These are phyloP conservation scores for Silybum marianum DNA, from an alignment of 129 eudicot species.

Conservation along the genomic window DNA sequence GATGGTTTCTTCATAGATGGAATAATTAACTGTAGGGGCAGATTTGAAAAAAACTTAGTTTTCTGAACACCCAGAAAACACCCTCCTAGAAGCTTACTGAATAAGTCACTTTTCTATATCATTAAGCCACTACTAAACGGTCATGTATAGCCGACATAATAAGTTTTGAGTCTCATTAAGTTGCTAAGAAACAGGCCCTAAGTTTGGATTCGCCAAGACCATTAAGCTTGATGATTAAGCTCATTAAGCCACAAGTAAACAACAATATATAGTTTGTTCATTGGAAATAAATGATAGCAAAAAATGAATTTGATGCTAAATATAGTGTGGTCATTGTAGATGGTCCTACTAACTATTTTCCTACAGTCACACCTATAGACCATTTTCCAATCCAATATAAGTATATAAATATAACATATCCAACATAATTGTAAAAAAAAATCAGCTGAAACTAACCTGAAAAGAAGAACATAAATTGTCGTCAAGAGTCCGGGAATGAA, in stretches of 20 bases:
- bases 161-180: no score
- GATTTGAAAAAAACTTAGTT: no score
- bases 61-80: no score
- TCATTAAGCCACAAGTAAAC: background rate
- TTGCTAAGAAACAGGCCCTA: no score
- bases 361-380: background rate
- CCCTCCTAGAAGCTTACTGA: no score
- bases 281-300: no score
- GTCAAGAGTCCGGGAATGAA: constrained; percentile 13
- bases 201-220: no score
- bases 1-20: no score
- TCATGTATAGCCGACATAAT: no score
- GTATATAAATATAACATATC: background rate
- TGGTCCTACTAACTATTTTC: background rate
- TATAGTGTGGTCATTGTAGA: background rate
- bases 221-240: background rate
- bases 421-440: background rate
- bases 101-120: no score
- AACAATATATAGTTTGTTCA: background rate
- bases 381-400: background rate
- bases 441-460: constrained; percentile 7
- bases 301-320: background rate
- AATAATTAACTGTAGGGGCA: no score
- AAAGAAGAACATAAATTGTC: background rate
- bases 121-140: no score